Evolutionary conservation across 768 basidiomycete species (phyloP).

Genomic region (Boletellus emodensis): DNA sequence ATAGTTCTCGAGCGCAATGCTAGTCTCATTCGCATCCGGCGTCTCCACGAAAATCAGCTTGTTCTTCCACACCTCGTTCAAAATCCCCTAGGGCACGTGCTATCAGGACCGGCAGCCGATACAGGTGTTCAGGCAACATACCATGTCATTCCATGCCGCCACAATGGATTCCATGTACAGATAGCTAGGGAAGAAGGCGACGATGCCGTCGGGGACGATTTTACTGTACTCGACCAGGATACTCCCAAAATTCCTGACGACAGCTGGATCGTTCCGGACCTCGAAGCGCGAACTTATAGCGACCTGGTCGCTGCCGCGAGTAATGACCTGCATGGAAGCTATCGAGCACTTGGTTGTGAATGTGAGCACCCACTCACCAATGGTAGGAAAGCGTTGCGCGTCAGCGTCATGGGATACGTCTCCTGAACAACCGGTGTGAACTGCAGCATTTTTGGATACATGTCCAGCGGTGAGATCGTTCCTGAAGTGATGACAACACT

Average conservation of each 20-base stretch:
- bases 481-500: conserved; percentile 98
- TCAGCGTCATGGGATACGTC: conserved; percentile 96
- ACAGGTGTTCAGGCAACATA: conserved; percentile 35
- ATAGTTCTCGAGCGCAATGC: conserved; percentile 96
- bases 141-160: conserved; percentile 99
- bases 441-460: conserved; percentile 99
- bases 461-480: conserved; percentile 96
- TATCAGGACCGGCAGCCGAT: background rate
- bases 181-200: conserved; percentile 98
- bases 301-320: conserved; percentile 96
- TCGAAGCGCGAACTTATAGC: conserved; percentile 98
- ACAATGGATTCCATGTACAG: conserved; percentile 99
- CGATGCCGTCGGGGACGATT: conserved; percentile 96
- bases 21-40: conserved; percentile 97
- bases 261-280: conserved; percentile 97
- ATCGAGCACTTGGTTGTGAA: background rate
- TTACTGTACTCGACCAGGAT: conserved; percentile 98
- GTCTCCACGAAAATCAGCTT: conserved; percentile 99
- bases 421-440: conserved; percentile 97
- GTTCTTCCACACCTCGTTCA: conserved; percentile 99
- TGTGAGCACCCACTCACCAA: conserved; percentile 51
- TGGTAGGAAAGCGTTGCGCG: conserved; percentile 93
- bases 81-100: conserved; percentile 66
- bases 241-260: conserved; percentile 97
- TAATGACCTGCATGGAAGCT: conserved; percentile 68